phyloP scores from a whole-genome alignment of 768 basidiomycete species.

The Porphyrellus cyaneotinctus region DNA sequence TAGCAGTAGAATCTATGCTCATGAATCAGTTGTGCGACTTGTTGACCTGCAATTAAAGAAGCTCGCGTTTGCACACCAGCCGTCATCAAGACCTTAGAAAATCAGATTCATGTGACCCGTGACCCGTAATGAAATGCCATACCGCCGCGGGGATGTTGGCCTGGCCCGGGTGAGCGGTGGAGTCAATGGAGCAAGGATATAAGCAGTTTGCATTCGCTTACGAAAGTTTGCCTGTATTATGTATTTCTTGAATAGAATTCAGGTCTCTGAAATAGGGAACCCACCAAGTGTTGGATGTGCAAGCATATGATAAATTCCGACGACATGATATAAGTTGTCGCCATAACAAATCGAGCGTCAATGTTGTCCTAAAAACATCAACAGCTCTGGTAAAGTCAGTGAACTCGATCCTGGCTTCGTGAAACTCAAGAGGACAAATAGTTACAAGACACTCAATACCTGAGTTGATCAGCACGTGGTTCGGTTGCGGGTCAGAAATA shows the following conservation, averaged over 20 bases:
- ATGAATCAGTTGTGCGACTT: not conserved
- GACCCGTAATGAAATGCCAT: not conserved
- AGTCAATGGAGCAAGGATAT: not conserved
- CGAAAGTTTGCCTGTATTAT: not conserved
- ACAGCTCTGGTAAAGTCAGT: not conserved
- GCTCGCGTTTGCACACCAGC: not conserved
- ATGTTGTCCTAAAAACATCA: not conserved
- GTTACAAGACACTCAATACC: constrained; percentile 1
- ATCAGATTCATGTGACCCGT: not conserved
- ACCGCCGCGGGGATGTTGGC: not conserved
- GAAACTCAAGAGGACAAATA: not conserved
- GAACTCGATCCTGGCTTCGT: not conserved
- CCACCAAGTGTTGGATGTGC: not conserved
- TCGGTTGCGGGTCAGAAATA: no score
- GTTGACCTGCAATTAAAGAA: no score
- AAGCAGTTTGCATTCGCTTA: not conserved
- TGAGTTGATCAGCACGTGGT: not conserved
- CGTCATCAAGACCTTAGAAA: not conserved
- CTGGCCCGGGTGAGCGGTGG: not conserved
- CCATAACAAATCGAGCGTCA: not conserved
- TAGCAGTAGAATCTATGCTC: not conserved
- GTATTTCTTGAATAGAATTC: not conserved
- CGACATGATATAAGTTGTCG: not conserved
- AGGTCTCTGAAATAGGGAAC: not conserved
- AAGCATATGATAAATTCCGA: not conserved